Evolutionary conservation across 2,329 filamentous ascomycete species (phyloP).

Genomic region (Fusarium robinianum): DNA sequence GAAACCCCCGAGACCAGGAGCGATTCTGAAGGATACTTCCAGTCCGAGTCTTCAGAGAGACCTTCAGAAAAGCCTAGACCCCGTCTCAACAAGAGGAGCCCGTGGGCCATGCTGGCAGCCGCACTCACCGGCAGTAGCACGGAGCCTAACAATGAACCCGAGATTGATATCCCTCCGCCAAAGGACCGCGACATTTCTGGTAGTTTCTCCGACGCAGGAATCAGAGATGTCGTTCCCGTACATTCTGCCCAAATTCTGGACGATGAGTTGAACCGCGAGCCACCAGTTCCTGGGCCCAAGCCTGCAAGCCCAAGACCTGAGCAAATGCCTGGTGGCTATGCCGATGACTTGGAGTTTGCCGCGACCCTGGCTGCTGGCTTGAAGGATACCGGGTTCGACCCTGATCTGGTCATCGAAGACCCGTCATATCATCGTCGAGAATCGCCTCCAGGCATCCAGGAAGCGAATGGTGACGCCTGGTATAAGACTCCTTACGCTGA

Average conservation of each 20-base stretch:
- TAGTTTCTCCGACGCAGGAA: slow-evolving; percentile 20
- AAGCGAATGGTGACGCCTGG: slow-evolving; percentile 44
- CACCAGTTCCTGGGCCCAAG: slow-evolving; percentile 62
- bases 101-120: slow-evolving; percentile 59
- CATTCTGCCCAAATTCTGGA: slow-evolving; percentile 32
- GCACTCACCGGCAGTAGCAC: slow-evolving; percentile 51
- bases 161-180: slow-evolving; percentile 23
- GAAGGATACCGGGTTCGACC: slow-evolving; percentile 71
- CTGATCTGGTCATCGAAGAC: slow-evolving; percentile 71
- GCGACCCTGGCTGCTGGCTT: slow-evolving; percentile 71
- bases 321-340: slow-evolving; percentile 68
- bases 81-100: slow-evolving; percentile 46
- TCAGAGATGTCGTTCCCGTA: slow-evolving; percentile 26
- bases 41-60: slow-evolving; percentile 19
- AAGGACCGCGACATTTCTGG: slow-evolving; percentile 16
- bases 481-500: slow-evolving; percentile 58
- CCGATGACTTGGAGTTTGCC: slow-evolving; percentile 69
- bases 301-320: slow-evolving; percentile 51
- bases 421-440: slow-evolving; percentile 65
- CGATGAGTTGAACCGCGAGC: slow-evolving; percentile 50
- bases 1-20: slow-evolving; percentile 58
- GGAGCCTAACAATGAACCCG: slow-evolving; percentile 44
- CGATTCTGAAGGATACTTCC: slow-evolving; percentile 39
- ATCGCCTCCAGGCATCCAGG: slow-evolving; percentile 65
- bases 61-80: slow-evolving; percentile 40